Percentiles rank a stretch among this genome's conserved stretches.
Evolutionary conservation across 2,329 filamentous ascomycete species (phyloP).

Genomic region (Fusarium oxysporum): DNA sequence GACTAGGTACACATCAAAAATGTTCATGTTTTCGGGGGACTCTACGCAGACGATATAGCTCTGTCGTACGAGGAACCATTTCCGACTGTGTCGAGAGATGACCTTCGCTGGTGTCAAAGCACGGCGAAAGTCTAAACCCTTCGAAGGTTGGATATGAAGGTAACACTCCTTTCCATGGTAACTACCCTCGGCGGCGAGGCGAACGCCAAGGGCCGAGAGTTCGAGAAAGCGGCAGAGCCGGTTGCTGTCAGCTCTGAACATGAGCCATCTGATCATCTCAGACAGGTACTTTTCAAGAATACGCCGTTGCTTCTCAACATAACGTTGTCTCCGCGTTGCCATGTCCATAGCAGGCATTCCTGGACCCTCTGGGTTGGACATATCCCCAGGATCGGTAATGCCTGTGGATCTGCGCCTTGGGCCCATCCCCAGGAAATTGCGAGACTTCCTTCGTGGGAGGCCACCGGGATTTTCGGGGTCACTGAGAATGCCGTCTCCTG

Average conservation of each 20-base stretch:
- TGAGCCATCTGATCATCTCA: conserved; percentile 94
- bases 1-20: conserved; percentile 98
- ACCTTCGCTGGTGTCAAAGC: conserved; percentile 83
- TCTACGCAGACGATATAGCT: conserved; percentile 99
- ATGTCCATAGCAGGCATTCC: conserved; percentile 65
- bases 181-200: conserved; percentile 92
- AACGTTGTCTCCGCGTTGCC: conserved; percentile 62
- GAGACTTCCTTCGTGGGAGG: conserved; percentile 61
- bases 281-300: conserved; percentile 91
- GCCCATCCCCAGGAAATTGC: conserved; percentile 62
- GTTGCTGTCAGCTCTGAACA: conserved; percentile 96
- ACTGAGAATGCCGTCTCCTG: conserved; percentile 61
- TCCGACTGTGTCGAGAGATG: conserved; percentile 85
- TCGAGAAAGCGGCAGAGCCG: conserved; percentile 96
- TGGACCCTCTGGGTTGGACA: conserved; percentile 54
- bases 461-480: conserved; percentile 49
- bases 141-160: conserved; percentile 89
- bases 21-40: conserved; percentile 97
- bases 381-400: conserved; percentile 59
- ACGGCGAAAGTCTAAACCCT: conserved; percentile 86
- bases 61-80: conserved; percentile 98
- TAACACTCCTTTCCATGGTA: conserved; percentile 98
- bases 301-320: conserved; percentile 84
- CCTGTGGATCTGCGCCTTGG: conserved; percentile 64
- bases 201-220: conserved; percentile 90